These are phyloP conservation scores for Herpotrichia juniperi DNA, from an alignment of 2,329 filamentous ascomycete species.

Conservation along the genomic window DNA sequence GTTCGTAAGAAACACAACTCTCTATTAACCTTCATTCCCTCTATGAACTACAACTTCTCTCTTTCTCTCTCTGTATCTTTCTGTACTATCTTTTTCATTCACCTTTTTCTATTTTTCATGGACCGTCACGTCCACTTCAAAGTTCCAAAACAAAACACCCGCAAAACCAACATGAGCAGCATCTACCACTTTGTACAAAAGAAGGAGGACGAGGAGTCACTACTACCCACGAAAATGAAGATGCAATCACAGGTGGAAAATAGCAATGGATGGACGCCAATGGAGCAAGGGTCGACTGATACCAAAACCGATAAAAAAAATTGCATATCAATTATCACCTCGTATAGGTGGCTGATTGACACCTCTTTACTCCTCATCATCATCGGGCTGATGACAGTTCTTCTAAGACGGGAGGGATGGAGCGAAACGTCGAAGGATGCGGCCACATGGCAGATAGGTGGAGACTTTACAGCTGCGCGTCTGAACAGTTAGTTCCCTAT, in stretches of 20 bases:
- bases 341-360: slow-evolving; percentile 1
- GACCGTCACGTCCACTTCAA: too few species aligned
- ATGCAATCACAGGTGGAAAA: not conserved
- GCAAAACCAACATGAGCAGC: not conserved
- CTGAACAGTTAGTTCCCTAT: not conserved
- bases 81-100: not conserved
- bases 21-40: not conserved
- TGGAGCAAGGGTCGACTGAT: not conserved
- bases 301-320: not conserved
- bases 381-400: not conserved
- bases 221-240: not conserved
- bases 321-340: not conserved
- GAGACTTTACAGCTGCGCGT: not conserved
- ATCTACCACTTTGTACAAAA: not conserved
- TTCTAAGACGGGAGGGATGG: not conserved
- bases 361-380: slow-evolving; percentile 3
- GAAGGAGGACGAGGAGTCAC: slow-evolving; percentile 3
- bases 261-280: not conserved
- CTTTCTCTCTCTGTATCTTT: not conserved
- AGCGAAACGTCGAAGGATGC: not conserved
- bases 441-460: not conserved
- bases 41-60: not conserved
- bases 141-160: too few species aligned
- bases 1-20: not conserved
- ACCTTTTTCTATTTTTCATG: not conserved